Evolutionary conservation across 768 basidiomycete species (phyloP), one percentile per base, ranked within the genome.

Genomic region (Boletus rufocinnamomeus): DNA sequence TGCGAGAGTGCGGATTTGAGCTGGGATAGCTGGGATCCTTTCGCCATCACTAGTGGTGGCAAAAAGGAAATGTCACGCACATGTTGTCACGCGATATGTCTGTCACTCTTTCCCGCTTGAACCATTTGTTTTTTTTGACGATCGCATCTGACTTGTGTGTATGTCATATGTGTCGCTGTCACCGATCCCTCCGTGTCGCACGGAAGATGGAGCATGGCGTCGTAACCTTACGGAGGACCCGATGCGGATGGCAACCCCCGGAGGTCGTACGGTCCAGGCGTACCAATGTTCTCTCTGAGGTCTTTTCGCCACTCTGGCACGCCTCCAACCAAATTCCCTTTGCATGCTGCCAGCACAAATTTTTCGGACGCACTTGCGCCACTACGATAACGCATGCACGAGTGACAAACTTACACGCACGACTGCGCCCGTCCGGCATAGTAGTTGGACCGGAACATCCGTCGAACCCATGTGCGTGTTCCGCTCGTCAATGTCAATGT

Each of bases 1-100:
- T 88, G 80, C 1, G 84, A 81, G 43, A 98, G 80, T 11, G 93
- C 92, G 9, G 87, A 80, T 70, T 96, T 97, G 62, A 98, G 87
- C 76, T 98, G 95, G 30, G 85, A 78, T 23, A 98, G 82, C 74
- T 98, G 96, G 1, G 95, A 97, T 63, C 89, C 88, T 69, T 89
- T 93, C 45, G 81, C 84, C 65, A 64, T 64, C 47, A 56, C 40
- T 21, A 19, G 40, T 19, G 6, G 17, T 41, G 4, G 8, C 23
- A 4, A 27, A 10, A 6, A 23, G 25, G 25, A 6, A 11, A 6
- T 10, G 57, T 64, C 49, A 63, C 62, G 8, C 40, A 41, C 8
- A 27, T 2, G 13, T 2, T 45, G 50, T 61, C 54, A 30, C 59
- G 8, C 16, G 1, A 21, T 13, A 21, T 27, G 13, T 27, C 7